phyloP scores from a whole-genome alignment of 2,329 filamentous ascomycete genomes.

The Juglanconis sp. region DNA sequence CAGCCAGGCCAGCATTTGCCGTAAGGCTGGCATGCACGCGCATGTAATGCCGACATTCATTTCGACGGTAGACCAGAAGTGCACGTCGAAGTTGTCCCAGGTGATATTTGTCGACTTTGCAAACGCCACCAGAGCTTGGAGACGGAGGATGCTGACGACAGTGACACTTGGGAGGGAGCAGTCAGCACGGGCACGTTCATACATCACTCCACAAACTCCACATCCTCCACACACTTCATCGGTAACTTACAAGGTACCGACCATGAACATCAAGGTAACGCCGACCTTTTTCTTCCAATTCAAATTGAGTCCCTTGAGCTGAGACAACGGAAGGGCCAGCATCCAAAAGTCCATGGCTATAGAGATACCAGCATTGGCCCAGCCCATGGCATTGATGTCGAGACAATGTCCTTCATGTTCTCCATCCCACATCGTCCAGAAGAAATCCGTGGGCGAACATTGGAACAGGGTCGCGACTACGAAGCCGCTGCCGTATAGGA shows the following conservation, averaged over 20 bases:
- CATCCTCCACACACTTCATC: neutral
- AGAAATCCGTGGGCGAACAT: slow-evolving; percentile 36
- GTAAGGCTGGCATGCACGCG: slow-evolving; percentile 25
- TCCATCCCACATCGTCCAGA: slow-evolving; percentile 41
- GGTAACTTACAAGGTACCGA: slow-evolving; percentile 33
- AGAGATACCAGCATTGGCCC: slow-evolving; percentile 40
- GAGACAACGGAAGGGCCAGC: slow-evolving; percentile 37
- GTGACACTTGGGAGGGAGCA: slow-evolving; percentile 24
- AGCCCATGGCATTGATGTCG: slow-evolving; percentile 36
- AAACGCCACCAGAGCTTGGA: slow-evolving; percentile 27
- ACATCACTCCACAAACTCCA: neutral
- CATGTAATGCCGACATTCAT: slow-evolving; percentile 32
- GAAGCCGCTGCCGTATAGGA: slow-evolving; percentile 27
- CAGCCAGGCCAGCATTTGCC: slow-evolving; percentile 7
- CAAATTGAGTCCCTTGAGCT: slow-evolving; percentile 31
- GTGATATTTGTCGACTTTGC: slow-evolving; percentile 29
- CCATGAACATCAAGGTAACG: slow-evolving; percentile 40
- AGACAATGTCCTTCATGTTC: slow-evolving; percentile 38
- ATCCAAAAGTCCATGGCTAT: slow-evolving; percentile 42
- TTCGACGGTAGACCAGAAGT: slow-evolving; percentile 32
- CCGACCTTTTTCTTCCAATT: slow-evolving; percentile 41
- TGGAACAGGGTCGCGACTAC: slow-evolving; percentile 32
- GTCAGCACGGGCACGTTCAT: neutral
- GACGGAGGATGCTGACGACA: slow-evolving; percentile 30
- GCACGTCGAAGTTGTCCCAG: slow-evolving; percentile 27